Conservation (phyloP, 2,329 filamentous ascomycete genomes). For the Ascochyta lentis region DNA sequence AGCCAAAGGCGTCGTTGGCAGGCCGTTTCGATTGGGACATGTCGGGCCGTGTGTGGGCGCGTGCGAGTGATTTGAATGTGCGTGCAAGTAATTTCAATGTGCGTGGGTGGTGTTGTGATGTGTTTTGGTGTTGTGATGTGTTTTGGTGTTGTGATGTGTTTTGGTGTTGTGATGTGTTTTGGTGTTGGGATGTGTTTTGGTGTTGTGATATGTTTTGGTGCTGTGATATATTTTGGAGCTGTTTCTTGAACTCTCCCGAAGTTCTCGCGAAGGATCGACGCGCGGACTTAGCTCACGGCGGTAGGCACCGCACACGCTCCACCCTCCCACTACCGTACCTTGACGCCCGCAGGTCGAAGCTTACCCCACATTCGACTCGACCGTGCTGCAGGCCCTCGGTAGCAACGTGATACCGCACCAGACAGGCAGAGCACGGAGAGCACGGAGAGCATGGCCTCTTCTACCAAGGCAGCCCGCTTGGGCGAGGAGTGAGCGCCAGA, state of each 20-base stretch:
- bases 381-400: background rate
- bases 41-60: constrained; percentile 23
- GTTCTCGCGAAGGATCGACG: constrained; percentile 15
- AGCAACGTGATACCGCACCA: background rate
- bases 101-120: constrained; percentile 8
- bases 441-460: constrained; percentile 53
- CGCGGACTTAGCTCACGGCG: constrained; percentile 13
- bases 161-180: constrained; percentile 8
- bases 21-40: constrained; percentile 95
- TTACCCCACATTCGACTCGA: constrained; percentile 6
- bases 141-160: background rate
- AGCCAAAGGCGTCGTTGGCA: constrained; percentile 81
- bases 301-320: constrained; percentile 3
- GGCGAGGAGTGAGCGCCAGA: constrained; percentile 72
- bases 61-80: background rate
- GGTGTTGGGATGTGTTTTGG: background rate
- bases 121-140: background rate
- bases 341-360: background rate
- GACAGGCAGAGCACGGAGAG: background rate
- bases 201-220: background rate
- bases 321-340: constrained; percentile 1
- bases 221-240: constrained; percentile 14
- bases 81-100: background rate
- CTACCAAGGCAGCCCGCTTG: constrained; percentile 71
- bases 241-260: constrained; percentile 5